A percentile compares a stretch with the other conserved stretches of the same genome.
phyloP scores from a whole-genome alignment of 108 stramenopile genomes.

The Cyclotella baltica region DNA sequence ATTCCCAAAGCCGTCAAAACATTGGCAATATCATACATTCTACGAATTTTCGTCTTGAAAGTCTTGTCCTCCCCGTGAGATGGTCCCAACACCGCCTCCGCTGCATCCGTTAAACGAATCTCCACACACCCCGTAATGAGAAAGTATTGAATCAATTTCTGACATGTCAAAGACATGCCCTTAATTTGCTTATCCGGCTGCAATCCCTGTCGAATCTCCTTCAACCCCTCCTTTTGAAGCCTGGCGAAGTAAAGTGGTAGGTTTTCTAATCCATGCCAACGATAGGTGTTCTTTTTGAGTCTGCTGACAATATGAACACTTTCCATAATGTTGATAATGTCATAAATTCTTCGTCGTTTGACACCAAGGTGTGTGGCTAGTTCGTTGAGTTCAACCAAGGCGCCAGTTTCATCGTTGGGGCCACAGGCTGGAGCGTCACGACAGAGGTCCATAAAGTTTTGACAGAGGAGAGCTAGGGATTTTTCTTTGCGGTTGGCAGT shows the following conservation, averaged over 20 bases:
- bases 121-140: slow-evolving; percentile 69
- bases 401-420: slow-evolving; percentile 38
- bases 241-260: slow-evolving; percentile 68
- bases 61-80: slow-evolving; percentile 28
- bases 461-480: slow-evolving; percentile 76
- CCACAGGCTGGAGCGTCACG: slow-evolving; percentile 39
- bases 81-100: slow-evolving; percentile 80
- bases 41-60: slow-evolving; percentile 93
- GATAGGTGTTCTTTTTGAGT: slow-evolving; percentile 91
- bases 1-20: slow-evolving; percentile 85
- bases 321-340: slow-evolving; percentile 96
- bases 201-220: slow-evolving; percentile 22
- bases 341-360: slow-evolving; percentile 93
- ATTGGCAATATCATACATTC: slow-evolving; percentile 98
- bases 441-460: slow-evolving; percentile 70
- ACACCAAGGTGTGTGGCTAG: slow-evolving; percentile 84
- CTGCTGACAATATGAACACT: slow-evolving; percentile 76
- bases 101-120: slow-evolving; percentile 72
- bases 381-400: slow-evolving; percentile 61
- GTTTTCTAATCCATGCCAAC: slow-evolving; percentile 79
- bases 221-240: slow-evolving; percentile 68
- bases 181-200: slow-evolving; percentile 56
- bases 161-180: slow-evolving; percentile 81
- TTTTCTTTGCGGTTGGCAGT: slow-evolving; percentile 71
- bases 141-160: slow-evolving; percentile 88